Conservation (phyloP, 805 yeast genomes). For the Cyberlindnera bimundalis region DNA sequence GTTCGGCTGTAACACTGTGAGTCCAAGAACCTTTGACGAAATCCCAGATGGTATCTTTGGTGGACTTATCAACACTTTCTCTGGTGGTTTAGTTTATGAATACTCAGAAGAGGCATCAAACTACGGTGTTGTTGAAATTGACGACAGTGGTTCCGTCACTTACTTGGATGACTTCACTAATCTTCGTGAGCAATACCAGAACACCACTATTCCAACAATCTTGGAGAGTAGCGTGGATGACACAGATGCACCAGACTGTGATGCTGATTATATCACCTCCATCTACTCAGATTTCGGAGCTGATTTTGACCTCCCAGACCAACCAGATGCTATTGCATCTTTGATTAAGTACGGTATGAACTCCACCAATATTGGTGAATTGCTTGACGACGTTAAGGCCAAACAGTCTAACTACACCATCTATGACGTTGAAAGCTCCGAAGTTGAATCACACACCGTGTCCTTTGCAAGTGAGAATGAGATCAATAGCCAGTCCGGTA, state of each 20-base stretch:
- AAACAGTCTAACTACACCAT: constrained; percentile 39
- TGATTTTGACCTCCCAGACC: constrained; percentile 45
- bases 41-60: constrained; percentile 64
- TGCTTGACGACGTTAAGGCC: constrained; percentile 37
- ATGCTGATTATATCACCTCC: constrained; percentile 33
- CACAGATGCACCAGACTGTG: constrained; percentile 36
- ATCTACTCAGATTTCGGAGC: constrained; percentile 42
- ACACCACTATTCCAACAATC: constrained; percentile 36
- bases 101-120: constrained; percentile 72
- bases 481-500: constrained; percentile 33
- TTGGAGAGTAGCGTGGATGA: constrained; percentile 35
- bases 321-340: constrained; percentile 40
- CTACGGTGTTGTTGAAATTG: constrained; percentile 70
- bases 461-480: constrained; percentile 34
- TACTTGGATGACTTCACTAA: constrained; percentile 48
- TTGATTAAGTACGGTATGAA: constrained; percentile 48
- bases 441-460: constrained; percentile 35
- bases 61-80: constrained; percentile 61
- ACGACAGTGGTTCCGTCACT: constrained; percentile 35
- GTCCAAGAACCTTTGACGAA: constrained; percentile 86
- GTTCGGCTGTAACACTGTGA: constrained; percentile 74
- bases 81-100: constrained; percentile 94
- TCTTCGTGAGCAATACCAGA: constrained; percentile 40
- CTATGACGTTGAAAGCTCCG: constrained; percentile 33
- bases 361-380: constrained; percentile 41